Evolutionary conservation across 805 yeast species (phyloP), one percentile per base, ranked within the genome.

Genomic region (Saturnispora sanitii): DNA sequence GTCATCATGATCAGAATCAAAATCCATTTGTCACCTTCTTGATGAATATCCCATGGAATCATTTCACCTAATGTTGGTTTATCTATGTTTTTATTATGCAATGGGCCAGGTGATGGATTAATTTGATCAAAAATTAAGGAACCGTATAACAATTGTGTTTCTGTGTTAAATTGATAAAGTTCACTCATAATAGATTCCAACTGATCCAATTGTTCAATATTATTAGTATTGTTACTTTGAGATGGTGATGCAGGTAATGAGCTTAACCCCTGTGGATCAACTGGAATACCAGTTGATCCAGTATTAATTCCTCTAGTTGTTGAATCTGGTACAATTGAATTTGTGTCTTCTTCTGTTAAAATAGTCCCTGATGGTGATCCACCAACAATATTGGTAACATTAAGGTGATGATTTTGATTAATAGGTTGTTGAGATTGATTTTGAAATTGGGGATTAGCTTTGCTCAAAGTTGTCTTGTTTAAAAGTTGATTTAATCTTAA

Each of bases 71-170:
- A 66, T 32, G 38, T 19, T 6, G 90, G 87, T 35, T 72, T 58
- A 57, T 82, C 88, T 53, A 79, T 73, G 42, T 77, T 64, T 47
- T 71, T 68, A 43, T 70, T 73, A 35, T 58, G 57, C n/a, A 79
- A 71, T 8, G 87, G 86, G 3, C 79, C 73, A 18, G 68, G 68
- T 52, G 80, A 82, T 33, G 67, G 55, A 13, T 64, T 53, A 30
- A 82, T 64, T 20, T 64, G 62, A 57, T 82, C 88, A 59, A 74
- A 83, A 90, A 92, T 82, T 32, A 83, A 55, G 0, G 86, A 73
- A 2, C 94, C 94, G 86, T 90, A 82, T 52, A 87, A 77, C 54
- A 78, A 79, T 88, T 88, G 82, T 17, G 78, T 81, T 58, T 83
- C 94, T 21, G 31, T 25, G 15, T 34, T 32, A 11, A 20, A 27